Percentiles rank a stretch among this genome's conserved stretches.
Evolutionary conservation across 164 flowering plant genomes (phyloP).

Genomic region (Santalum album): DNA sequence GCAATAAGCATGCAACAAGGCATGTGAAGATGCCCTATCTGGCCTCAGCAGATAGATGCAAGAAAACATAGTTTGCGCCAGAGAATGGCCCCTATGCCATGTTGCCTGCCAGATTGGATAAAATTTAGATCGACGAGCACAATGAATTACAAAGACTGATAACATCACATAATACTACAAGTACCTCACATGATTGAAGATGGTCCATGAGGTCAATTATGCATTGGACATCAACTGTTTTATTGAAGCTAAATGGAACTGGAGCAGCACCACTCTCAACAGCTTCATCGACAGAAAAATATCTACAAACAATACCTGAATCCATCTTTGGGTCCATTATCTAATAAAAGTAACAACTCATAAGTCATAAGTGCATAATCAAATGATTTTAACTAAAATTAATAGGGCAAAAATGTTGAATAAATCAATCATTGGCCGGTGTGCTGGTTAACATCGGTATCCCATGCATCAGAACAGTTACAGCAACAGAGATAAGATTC

Average conservation of each 20-base stretch:
- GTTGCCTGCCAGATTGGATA: constrained; percentile 59
- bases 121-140: constrained; percentile 2
- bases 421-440: too few relatives aligned
- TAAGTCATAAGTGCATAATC: constrained; percentile 6
- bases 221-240: constrained; percentile 59
- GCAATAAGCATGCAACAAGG: constrained; percentile 76
- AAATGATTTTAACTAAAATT: too few relatives aligned
- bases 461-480: too few relatives aligned
- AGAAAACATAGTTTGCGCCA: constrained; percentile 92
- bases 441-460: too few relatives aligned
- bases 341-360: constrained; percentile 26
- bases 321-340: constrained; percentile 99
- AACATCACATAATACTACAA: neutral
- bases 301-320: constrained; percentile 74
- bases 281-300: constrained; percentile 88
- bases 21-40: constrained; percentile 76
- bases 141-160: neutral
- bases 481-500: too few relatives aligned
- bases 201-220: constrained; percentile 88
- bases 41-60: constrained; percentile 85
- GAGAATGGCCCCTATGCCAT: constrained; percentile 95
- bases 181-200: constrained; percentile 92
- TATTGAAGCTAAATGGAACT: constrained; percentile 64
- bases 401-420: too few relatives aligned
- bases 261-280: constrained; percentile 95